phyloP scores from a whole-genome alignment of 352 stramenopile species.

The Pythium sp. region DNA sequence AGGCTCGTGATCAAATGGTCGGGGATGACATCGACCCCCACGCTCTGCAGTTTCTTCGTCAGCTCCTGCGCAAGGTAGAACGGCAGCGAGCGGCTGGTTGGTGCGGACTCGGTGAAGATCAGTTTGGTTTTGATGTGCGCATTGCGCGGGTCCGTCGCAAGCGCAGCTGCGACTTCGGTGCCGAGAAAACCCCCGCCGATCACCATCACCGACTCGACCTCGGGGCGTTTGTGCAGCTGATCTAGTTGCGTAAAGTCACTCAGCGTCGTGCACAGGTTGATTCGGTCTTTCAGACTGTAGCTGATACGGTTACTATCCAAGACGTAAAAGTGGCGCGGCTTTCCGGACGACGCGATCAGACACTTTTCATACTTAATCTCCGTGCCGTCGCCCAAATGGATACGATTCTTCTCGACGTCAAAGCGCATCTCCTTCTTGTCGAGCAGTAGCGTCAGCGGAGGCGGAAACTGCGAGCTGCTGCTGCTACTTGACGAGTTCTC shows the following conservation, averaged over 20 bases:
- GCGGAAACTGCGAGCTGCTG: background rate
- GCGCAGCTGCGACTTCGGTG: constrained; percentile 79
- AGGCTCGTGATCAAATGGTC: constrained; percentile 81
- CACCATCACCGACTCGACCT: constrained; percentile 67
- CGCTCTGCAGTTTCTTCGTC: constrained; percentile 38
- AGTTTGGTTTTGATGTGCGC: constrained; percentile 44
- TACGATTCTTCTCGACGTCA: constrained; percentile 83
- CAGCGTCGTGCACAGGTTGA: constrained; percentile 83
- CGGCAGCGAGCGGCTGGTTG: constrained; percentile 69
- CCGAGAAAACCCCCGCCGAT: constrained; percentile 90
- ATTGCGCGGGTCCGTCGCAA: constrained; percentile 64
- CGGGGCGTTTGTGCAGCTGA: constrained; percentile 39
- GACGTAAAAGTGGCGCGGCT: constrained; percentile 87
- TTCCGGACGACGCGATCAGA: constrained; percentile 81
- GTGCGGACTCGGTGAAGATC: constrained; percentile 51
- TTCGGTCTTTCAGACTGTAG: constrained; percentile 80
- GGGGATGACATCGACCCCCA: constrained; percentile 65
- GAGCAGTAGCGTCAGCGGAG: constrained; percentile 74
- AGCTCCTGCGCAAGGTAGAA: constrained; percentile 83
- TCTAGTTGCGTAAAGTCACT: constrained; percentile 84
- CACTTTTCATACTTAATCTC: constrained; percentile 85
- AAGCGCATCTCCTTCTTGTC: constrained; percentile 75
- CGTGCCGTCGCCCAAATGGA: constrained; percentile 77
- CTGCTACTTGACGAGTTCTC: constrained; percentile 13
- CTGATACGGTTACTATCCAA: constrained; percentile 79